These are phyloP conservation scores for Tephrocybe sp. DNA, from an alignment of 768 basidiomycete genomes.

Conservation along the genomic window DNA sequence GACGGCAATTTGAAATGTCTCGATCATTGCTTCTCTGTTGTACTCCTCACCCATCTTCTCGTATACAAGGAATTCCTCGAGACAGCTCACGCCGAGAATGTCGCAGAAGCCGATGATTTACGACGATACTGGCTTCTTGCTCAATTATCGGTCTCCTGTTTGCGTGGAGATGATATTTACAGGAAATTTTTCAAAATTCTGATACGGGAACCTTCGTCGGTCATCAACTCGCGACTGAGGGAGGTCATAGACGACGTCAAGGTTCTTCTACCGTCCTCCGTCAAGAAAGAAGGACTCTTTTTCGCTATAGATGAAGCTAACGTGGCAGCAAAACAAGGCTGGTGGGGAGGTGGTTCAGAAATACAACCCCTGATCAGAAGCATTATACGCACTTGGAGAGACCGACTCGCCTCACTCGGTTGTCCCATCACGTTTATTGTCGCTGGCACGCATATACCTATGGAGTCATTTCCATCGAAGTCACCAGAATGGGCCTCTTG, in stretches of 20 bases:
- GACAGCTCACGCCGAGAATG: neutral
- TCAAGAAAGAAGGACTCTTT: neutral
- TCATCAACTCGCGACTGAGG: neutral
- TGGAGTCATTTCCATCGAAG: neutral
- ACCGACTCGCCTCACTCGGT: neutral
- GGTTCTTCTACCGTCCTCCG: neutral
- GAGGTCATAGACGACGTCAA: neutral
- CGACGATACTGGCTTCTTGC: conserved; percentile 1
- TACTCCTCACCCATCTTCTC: conserved; percentile 1
- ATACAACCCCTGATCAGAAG: neutral
- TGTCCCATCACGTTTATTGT: neutral
- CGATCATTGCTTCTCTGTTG: neutral
- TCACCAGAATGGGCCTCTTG: neutral
- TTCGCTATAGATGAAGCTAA: conserved; percentile 6
- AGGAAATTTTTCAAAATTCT: neutral
- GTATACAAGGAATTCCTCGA: neutral
- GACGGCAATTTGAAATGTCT: neutral
- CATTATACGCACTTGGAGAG: neutral
- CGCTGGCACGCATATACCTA: neutral
- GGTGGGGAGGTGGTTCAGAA: neutral
- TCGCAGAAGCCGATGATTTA: neutral
- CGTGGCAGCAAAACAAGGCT: neutral
- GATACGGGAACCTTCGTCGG: neutral
- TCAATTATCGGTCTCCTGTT: neutral
- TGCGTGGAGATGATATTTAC: neutral